Evolutionary conservation across 768 basidiomycete genomes (phyloP).

Genomic region (Fibroporia radiculosa): DNA sequence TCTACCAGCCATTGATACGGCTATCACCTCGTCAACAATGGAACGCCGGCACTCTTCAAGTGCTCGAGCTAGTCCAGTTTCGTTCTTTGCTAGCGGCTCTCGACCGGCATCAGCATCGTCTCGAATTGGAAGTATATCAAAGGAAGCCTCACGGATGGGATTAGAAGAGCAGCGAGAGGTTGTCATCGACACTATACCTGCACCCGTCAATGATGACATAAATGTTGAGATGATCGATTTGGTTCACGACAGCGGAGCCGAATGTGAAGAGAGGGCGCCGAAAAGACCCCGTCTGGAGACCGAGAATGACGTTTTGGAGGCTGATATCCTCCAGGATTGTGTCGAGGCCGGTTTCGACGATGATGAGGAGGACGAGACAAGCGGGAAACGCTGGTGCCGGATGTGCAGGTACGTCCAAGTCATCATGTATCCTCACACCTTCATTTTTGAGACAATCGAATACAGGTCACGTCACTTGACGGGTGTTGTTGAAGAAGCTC

Average conservation of each 20-base stretch:
- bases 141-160: no score
- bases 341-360: constrained; percentile 29
- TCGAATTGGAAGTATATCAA: no score
- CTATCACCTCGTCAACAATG: no score
- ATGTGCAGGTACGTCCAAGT: constrained; percentile 43
- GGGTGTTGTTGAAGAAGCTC: constrained; percentile 23
- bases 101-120: no score
- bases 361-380: constrained; percentile 23
- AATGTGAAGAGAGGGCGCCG: neutral
- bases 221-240: constrained; percentile 10
- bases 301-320: constrained; percentile 19
- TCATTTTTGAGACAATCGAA: neutral
- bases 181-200: no score
- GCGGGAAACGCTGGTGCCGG: constrained; percentile 31
- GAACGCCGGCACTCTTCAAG: no score
- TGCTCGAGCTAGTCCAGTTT: no score
- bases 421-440: neutral
- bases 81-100: no score
- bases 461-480: constrained; percentile 29
- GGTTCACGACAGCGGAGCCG: neutral
- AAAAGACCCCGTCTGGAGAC: neutral
- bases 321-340: constrained; percentile 37
- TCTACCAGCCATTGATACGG: no score
- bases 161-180: no score
- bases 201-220: neutral